Evolutionary conservation across 768 basidiomycete species (phyloP), one percentile per base, ranked within the genome.

Genomic region (Rhodotorula paludigena): DNA sequence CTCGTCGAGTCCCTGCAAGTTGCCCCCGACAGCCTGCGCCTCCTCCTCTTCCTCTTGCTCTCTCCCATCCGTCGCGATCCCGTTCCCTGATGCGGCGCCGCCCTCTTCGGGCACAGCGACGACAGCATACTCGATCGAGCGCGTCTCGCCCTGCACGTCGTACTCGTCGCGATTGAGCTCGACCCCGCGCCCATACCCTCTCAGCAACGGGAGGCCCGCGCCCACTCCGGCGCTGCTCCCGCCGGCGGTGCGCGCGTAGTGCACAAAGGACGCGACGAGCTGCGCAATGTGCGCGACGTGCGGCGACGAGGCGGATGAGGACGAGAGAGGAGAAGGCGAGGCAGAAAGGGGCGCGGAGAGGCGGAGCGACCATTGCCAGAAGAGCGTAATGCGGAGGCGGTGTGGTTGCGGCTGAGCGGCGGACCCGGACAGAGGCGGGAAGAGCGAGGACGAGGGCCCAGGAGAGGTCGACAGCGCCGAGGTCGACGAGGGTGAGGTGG

Each of bases 21-120:
- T 64, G 14, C 56, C 63, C 2, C 45, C 54, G 68, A 88, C 28
- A 79, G 83, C 5, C 72, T 80, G 41, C 74, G 89, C 23, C 79
- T 88, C 63, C 76, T 66, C 32, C 38, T 52, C 63, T 38, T 2
- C 52, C 25, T 42, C 54, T 47, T 25, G n/a, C 21, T 30, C 32
- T 20, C 30, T 53, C 33, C 48, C 32, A 35, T 32, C 39, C 28
- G 30, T 30, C 18, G n/a, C 38, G 38, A 2, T 51, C 7, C 47
- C 30, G 32, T 12, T 33, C 49, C 25, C 11, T 39, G 28, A 25
- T 6, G 25, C 10, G 21, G 53, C 9, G 47, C 28, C n/a, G 30
- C 15, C 23, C 32, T 3, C 25, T 6, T 3, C 28, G 15, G 49
- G 10, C 2, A 32, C 52, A 35, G 18, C 15, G 44, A 75, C 52